phyloP scores from a whole-genome alignment of 2,329 filamentous ascomycete genomes.

The Uncinocarpus reesii region DNA sequence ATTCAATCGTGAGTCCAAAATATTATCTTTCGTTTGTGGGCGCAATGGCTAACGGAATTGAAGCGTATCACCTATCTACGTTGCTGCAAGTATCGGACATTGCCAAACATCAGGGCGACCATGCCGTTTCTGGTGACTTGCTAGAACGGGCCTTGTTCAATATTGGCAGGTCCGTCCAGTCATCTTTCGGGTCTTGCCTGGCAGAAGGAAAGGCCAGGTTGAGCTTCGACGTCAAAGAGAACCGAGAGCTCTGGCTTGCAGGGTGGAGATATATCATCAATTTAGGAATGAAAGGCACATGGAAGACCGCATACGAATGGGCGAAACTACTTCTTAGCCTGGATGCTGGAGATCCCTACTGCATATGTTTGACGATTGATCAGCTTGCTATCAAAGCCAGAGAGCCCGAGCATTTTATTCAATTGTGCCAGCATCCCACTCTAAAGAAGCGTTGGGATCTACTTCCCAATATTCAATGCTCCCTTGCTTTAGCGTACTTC shows the following conservation, averaged over 20 bases:
- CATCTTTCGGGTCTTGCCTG: constrained; percentile 66
- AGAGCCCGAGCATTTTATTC: constrained; percentile 64
- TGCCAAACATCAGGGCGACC: constrained; percentile 81
- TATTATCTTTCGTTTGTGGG: background rate
- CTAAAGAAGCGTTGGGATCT: constrained; percentile 44
- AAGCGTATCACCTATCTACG: constrained; percentile 81
- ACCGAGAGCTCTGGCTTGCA: constrained; percentile 84
- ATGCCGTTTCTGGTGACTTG: constrained; percentile 73
- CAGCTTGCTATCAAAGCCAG: constrained; percentile 72
- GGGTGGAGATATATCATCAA: constrained; percentile 82
- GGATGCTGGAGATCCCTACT: constrained; percentile 71
- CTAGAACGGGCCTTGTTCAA: constrained; percentile 86
- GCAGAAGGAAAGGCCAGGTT: constrained; percentile 69
- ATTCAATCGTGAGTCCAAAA: constrained; percentile 42
- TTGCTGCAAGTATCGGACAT: constrained; percentile 90
- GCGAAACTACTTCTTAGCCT: constrained; percentile 71
- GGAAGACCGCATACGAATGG: constrained; percentile 89
- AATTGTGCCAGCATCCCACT: constrained; percentile 49
- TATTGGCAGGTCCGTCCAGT: constrained; percentile 79
- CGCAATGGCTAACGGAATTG: background rate
- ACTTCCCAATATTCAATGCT: constrained; percentile 64
- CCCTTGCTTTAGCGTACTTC: constrained; percentile 63
- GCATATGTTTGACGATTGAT: constrained; percentile 69
- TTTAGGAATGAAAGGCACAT: constrained; percentile 81
- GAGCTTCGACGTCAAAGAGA: constrained; percentile 71